Base-by-base conservation (phyloP, 2,329 filamentous ascomycete genomes). In the Colletotrichum filicis region DNA sequence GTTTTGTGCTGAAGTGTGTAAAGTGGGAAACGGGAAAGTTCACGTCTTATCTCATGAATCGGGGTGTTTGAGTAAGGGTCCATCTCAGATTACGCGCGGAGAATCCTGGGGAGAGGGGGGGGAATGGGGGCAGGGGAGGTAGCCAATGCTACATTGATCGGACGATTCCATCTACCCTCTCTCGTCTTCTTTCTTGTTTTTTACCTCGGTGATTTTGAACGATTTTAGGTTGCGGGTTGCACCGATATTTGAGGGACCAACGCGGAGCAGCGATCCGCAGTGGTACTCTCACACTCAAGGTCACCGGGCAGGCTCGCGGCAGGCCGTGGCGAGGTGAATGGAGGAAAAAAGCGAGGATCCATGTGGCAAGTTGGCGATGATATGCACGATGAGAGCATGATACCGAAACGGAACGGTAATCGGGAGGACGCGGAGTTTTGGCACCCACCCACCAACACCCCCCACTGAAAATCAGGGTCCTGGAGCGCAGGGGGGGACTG, bases 331-430 rank as follows among this genome's bases (percentile, higher is more conserved):
- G 3, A 35, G 32, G 32, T 35, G 4, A 35, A 35, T 35, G 5
- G 30, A 22, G 12, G 32, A 1, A 19, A 11, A 11, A 8, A 11
- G 24, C 26, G 9, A 16, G 30, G 19, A 19, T 55, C 42, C 28
- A 28, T 42, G 32, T 37, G 53, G 12, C 12, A n/a, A 8, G 53
- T 66, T 66, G 7, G 19, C 24, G 59, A 65, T 65, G 49, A 68
- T 49, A 49, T 68, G 66, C 66, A 69, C 37, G 66, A 58, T 69
- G 66, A 65, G 59, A 46, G 52, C 66, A 65, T 69, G 37, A 64
- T 57, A 26, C 28, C 59, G 58, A 46, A 61, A 61, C 58, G 58
- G 46, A 63, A 63, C n/a, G 24, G 28, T 11, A 63, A 63, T 52
- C 60, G 42, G 58, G 30, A 22, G n/a, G 32, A 16, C 5, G 19